Conservation (phyloP, 2,329 filamentous ascomycete genomes). For the Penicillium hesseltinei region DNA sequence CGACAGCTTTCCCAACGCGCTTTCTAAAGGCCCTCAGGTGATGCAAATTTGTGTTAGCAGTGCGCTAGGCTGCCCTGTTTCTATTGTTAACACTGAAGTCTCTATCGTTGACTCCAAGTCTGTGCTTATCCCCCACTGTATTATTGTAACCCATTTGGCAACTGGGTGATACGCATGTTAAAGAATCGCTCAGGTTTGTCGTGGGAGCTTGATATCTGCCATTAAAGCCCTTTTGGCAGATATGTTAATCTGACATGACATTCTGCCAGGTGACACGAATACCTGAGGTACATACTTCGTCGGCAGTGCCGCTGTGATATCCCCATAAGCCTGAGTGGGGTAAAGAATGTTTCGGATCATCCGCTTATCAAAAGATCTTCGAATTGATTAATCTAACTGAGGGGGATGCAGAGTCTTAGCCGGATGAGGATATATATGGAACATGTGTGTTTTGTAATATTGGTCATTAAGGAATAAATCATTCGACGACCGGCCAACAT, state of each 20-base stretch:
- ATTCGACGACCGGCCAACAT: background rate
- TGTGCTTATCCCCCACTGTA: background rate
- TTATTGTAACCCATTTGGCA: background rate
- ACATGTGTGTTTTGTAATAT: background rate
- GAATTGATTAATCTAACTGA: background rate
- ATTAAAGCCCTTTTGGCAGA: too few relatives aligned
- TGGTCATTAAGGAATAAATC: background rate
- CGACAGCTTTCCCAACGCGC: too few relatives aligned
- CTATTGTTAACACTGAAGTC: background rate
- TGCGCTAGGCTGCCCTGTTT: background rate
- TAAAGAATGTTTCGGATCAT: background rate
- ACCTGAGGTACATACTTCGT: background rate
- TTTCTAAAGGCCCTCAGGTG: background rate
- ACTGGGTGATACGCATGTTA: background rate
- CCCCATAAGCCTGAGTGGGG: background rate
- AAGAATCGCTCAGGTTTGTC: background rate
- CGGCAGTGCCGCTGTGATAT: background rate
- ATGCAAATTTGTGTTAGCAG: background rate
- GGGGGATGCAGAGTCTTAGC: background rate
- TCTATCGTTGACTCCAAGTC: background rate
- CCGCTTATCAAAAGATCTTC: background rate
- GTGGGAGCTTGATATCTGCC: background rate
- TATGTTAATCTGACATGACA: background rate
- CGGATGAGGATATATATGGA: too few relatives aligned
- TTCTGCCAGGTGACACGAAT: background rate